phyloP scores from a whole-genome alignment of 805 yeast species.

The Candida ponderosae region DNA sequence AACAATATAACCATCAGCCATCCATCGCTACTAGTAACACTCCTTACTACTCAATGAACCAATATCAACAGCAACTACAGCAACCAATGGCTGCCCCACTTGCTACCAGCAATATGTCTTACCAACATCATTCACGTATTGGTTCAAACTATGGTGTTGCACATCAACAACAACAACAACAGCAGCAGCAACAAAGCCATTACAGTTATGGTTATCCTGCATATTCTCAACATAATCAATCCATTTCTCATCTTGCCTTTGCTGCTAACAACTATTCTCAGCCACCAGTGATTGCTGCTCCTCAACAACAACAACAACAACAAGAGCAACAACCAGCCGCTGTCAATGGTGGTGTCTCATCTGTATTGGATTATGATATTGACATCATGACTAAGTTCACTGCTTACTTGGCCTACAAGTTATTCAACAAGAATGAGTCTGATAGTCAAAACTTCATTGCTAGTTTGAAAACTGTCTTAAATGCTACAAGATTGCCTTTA shows the following conservation, averaged over 20 bases:
- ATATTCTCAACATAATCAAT: slow-evolving; percentile 1
- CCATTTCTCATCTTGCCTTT: slow-evolving; percentile 4
- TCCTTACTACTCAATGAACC: slow-evolving; percentile 1
- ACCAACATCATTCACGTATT: neutral
- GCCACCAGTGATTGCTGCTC: slow-evolving; percentile 1
- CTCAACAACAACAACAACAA: slow-evolving; percentile 5
- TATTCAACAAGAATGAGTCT: slow-evolving; percentile 44
- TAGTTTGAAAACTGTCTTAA: slow-evolving; percentile 59
- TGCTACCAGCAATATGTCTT: neutral
- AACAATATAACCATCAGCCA: neutral
- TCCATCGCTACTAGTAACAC: neutral
- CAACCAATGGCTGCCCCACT: no score
- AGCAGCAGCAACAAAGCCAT: slow-evolving; percentile 7
- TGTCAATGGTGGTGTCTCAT: slow-evolving; percentile 63
- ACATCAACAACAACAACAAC: slow-evolving; percentile 10
- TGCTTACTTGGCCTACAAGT: slow-evolving; percentile 63
- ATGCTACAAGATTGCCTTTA: slow-evolving; percentile 83
- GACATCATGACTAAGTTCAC: slow-evolving; percentile 73
- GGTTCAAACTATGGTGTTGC: slow-evolving; percentile 1
- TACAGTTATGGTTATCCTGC: slow-evolving; percentile 5
- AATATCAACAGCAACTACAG: no score
- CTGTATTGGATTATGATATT: slow-evolving; percentile 74
- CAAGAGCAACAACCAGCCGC: slow-evolving; percentile 14
- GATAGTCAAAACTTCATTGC: slow-evolving; percentile 40
- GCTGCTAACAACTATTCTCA: slow-evolving; percentile 6